Percentiles rank a stretch among this genome's conserved stretches.
Evolutionary conservation across 2,329 filamentous ascomycete genomes (phyloP).

Genomic region (Colletotrichum spaethianum): DNA sequence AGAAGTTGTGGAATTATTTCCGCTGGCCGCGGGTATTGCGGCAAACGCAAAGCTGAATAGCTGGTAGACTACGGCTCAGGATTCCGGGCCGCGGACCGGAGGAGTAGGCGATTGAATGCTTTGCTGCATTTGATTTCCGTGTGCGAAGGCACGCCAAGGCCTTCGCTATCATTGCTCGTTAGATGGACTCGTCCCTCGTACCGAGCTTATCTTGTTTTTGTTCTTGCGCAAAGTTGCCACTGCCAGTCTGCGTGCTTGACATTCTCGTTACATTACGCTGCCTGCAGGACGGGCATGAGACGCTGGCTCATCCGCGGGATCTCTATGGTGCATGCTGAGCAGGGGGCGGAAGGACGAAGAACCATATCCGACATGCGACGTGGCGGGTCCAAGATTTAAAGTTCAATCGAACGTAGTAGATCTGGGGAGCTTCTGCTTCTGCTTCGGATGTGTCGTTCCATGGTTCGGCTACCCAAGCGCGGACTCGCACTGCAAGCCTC

Average conservation of each 20-base stretch:
- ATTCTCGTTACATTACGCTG: slow-evolving; percentile 10
- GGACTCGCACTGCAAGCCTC: neutral
- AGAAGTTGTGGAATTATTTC: neutral
- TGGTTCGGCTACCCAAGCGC: neutral
- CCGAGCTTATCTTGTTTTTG: neutral
- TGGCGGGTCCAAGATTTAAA: slow-evolving; percentile 6
- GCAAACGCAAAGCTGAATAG: neutral
- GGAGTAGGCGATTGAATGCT: neutral
- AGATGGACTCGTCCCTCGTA: slow-evolving; percentile 7
- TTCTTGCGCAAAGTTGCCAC: neutral
- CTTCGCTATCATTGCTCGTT: too few species aligned
- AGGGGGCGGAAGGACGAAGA: slow-evolving; percentile 33
- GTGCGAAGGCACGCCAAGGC: neutral
- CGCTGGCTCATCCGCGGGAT: slow-evolving; percentile 8
- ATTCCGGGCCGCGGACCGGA: neutral
- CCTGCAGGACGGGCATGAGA: slow-evolving; percentile 27
- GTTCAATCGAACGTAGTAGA: slow-evolving; percentile 21
- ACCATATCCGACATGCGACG: slow-evolving; percentile 26
- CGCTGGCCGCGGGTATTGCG: neutral
- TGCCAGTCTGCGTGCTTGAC: neutral
- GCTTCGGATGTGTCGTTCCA: slow-evolving; percentile 9
- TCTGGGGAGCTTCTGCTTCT: slow-evolving; percentile 15
- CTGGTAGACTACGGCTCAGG: neutral
- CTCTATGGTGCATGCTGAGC: slow-evolving; percentile 13
- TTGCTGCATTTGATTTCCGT: neutral